Evolutionary conservation across 1,139 yeast genomes (phyloP).

Genomic region (Scheffersomyces parashehatae): DNA sequence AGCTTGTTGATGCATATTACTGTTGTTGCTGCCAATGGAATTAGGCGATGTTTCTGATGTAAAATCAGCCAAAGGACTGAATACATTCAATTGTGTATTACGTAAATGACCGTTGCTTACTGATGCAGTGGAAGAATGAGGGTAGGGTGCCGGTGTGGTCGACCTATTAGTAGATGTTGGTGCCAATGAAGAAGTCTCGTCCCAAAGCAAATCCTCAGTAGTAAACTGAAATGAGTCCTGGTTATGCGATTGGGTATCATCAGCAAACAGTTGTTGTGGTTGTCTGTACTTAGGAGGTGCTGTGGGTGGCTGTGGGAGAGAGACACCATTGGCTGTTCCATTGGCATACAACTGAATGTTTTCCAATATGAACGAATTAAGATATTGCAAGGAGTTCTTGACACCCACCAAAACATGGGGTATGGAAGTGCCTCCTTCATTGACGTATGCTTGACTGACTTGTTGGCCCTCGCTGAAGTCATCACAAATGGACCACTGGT

Average conservation of each 20-base stretch:
- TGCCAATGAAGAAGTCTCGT: background rate
- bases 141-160: conserved; percentile 11
- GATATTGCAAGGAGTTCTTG: conserved; percentile 50
- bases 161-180: conserved; percentile 1
- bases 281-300: background rate
- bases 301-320: background rate
- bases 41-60: conserved; percentile 26
- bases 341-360: conserved; percentile 17
- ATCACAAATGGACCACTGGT: conserved; percentile 82
- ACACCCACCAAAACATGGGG: conserved; percentile 60
- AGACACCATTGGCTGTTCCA: background rate
- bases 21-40: conserved; percentile 18
- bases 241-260: conserved; percentile 2
- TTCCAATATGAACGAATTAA: conserved; percentile 56
- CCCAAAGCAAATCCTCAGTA: background rate
- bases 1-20: background rate
- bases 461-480: conserved; percentile 83
- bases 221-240: background rate
- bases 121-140: conserved; percentile 13
- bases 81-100: conserved; percentile 10
- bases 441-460: conserved; percentile 63
- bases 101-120: conserved; percentile 2
- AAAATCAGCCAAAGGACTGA: conserved; percentile 28
- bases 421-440: conserved; percentile 50
- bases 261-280: conserved; percentile 1